These are phyloP conservation scores for Suillus clintonianus DNA, from an alignment of 768 basidiomycete species.

Conservation along the genomic window DNA sequence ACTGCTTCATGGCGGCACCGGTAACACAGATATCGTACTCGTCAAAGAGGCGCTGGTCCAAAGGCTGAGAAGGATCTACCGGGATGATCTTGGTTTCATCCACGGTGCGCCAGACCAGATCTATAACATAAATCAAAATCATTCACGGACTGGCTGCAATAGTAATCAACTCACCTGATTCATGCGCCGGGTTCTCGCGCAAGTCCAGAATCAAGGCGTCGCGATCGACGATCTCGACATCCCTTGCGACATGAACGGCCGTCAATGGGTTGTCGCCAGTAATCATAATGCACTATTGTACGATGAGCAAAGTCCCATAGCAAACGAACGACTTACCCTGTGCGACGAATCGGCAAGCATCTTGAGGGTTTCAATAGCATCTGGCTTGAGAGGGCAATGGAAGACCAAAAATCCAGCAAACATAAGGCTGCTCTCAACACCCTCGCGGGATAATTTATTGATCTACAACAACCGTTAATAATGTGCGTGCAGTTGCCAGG, in stretches of 20 bases:
- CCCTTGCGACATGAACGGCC: conserved; percentile 91
- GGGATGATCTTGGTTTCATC: conserved; percentile 89
- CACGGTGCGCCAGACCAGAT: conserved; percentile 91
- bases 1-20: conserved; percentile 90
- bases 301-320: background rate
- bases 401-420: conserved; percentile 99
- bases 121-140: too few relatives aligned
- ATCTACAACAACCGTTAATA: conserved; percentile 52
- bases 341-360: conserved; percentile 97
- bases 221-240: conserved; percentile 97
- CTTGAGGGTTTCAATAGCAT: conserved; percentile 87
- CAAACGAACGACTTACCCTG: conserved; percentile 58
- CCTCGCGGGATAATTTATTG: conserved; percentile 81
- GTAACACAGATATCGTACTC: conserved; percentile 97
- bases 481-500: background rate
- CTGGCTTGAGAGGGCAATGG: conserved; percentile 95
- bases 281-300: conserved; percentile 91
- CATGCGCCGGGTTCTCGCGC: conserved; percentile 74
- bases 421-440: conserved; percentile 72
- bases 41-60: conserved; percentile 78
- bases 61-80: conserved; percentile 75
- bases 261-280: conserved; percentile 99
- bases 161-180: conserved; percentile 54
- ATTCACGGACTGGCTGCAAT: background rate
- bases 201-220: conserved; percentile 92